Conservation (phyloP, 2,329 filamentous ascomycete species). For the Monilinia fructigena region DNA sequence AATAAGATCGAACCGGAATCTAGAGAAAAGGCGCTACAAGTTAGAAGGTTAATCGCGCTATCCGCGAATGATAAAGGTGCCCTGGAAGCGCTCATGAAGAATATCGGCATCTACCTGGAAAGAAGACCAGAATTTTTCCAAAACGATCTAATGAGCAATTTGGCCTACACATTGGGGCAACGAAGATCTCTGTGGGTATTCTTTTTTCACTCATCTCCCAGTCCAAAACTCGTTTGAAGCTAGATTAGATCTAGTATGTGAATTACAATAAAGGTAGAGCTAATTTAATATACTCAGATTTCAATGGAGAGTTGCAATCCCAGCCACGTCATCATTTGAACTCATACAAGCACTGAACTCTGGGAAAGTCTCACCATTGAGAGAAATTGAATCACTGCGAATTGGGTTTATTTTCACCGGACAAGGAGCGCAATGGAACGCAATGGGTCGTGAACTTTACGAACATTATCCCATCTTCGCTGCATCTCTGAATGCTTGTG, state of each 20-base stretch:
- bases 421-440: conserved; percentile 32
- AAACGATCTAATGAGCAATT: conserved; percentile 36
- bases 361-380: conserved; percentile 38
- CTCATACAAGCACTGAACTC: conserved; percentile 36
- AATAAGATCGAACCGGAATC: conserved; percentile 33
- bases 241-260: background rate
- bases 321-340: conserved; percentile 33
- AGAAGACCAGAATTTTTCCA: conserved; percentile 38
- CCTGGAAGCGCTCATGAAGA: conserved; percentile 35
- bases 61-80: conserved; percentile 36
- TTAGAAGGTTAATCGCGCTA: conserved; percentile 37
- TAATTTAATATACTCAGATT: conserved; percentile 18
- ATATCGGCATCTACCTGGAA: conserved; percentile 37
- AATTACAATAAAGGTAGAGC: background rate
- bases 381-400: conserved; percentile 29
- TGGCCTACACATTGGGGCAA: conserved; percentile 37
- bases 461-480: conserved; percentile 40
- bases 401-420: conserved; percentile 30
- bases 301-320: conserved; percentile 36
- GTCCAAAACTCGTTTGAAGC: background rate
- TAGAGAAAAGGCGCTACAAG: conserved; percentile 30
- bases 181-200: conserved; percentile 31
- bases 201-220: background rate
- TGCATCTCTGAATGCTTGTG: conserved; percentile 36
- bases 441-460: conserved; percentile 33